phyloP scores from a whole-genome alignment of 352 stramenopile species.

The Vaucheria bursata region DNA sequence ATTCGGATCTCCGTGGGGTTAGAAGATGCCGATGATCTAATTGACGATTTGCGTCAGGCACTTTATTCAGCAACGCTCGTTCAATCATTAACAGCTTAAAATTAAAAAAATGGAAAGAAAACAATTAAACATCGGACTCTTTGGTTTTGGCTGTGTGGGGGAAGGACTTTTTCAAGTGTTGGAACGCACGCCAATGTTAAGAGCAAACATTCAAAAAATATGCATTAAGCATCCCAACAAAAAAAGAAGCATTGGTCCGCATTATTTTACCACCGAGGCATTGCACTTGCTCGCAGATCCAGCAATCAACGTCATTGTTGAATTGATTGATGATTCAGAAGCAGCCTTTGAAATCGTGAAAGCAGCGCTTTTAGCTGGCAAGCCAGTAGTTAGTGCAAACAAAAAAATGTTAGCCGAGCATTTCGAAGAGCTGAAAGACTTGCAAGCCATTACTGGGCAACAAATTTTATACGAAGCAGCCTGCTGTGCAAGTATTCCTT shows the following conservation, averaged over 20 bases:
- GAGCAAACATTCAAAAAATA: too few species aligned
- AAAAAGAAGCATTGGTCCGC: too few species aligned
- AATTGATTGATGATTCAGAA: background rate
- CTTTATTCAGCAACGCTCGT: too few species aligned
- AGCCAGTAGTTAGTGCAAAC: background rate
- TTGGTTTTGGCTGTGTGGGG: too few species aligned
- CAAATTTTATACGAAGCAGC: background rate
- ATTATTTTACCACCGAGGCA: too few species aligned
- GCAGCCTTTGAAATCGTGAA: background rate
- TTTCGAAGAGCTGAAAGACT: background rate
- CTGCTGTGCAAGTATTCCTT: background rate
- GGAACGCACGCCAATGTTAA: too few species aligned
- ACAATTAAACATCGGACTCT: too few species aligned
- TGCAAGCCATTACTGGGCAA: background rate
- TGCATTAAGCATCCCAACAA: too few species aligned
- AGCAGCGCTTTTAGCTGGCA: background rate
- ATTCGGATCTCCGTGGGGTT: slow-evolving; percentile 86
- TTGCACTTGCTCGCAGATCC: background rate
- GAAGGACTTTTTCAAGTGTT: too few species aligned
- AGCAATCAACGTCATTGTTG: background rate
- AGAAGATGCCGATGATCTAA: slow-evolving; percentile 83
- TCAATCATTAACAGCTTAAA: too few species aligned
- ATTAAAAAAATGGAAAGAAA: too few species aligned
- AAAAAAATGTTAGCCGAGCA: background rate
- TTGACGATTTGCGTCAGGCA: slow-evolving; percentile 80